phyloP scores from a whole-genome alignment of 305 asterid genomes.

The Fraxinus ornus region DNA sequence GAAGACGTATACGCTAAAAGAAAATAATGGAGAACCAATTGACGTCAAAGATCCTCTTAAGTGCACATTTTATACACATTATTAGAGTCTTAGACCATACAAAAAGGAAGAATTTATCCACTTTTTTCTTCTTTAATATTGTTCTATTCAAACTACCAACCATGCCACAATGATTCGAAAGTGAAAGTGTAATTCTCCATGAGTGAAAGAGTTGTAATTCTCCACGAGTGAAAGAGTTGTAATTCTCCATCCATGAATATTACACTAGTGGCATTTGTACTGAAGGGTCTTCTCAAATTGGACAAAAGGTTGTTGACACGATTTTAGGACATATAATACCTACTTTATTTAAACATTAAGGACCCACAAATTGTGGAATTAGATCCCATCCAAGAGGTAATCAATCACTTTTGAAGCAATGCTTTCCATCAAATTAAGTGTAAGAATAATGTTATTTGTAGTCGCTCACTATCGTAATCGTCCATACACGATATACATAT shows the following conservation, averaged over 20 bases:
- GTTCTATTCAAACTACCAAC: not conserved
- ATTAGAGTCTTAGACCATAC: not conserved
- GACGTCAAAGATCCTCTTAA: not conserved
- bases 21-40: not conserved
- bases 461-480: no score
- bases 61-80: not conserved
- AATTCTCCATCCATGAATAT: no score
- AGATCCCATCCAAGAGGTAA: conserved; percentile 37
- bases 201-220: not conserved
- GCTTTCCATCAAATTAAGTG: conserved; percentile 32
- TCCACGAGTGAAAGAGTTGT: no score
- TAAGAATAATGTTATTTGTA: no score
- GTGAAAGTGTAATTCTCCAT: not conserved
- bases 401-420: conserved; percentile 41
- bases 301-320: conserved; percentile 37
- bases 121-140: not conserved
- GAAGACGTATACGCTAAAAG: not conserved
- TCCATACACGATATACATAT: no score
- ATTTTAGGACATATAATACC: conserved; percentile 42
- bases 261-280: not conserved
- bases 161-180: not conserved
- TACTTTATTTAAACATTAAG: conserved; percentile 34
- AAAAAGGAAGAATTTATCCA: not conserved
- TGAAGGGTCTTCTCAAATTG: conserved; percentile 11
- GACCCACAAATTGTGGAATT: conserved; percentile 57